phyloP scores from a whole-genome alignment of 345 rosid genomes.

The Lenwebbia sp. region DNA sequence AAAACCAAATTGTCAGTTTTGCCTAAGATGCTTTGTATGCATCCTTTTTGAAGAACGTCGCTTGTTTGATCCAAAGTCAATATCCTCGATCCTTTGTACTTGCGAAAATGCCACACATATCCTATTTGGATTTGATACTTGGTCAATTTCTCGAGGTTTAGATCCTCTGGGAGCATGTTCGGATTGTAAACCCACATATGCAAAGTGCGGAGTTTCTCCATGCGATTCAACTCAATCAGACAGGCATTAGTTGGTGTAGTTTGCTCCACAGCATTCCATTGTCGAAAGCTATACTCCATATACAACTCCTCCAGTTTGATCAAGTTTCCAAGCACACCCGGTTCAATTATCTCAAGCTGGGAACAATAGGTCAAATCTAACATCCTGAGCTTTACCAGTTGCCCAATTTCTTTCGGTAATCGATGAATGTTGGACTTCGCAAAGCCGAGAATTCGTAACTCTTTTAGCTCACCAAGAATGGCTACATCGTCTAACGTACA shows the following conservation, averaged over 20 bases:
- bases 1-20: neutral
- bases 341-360: neutral
- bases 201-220: neutral
- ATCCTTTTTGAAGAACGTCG: neutral
- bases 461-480: neutral
- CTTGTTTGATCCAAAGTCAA: neutral
- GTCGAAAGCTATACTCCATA: neutral
- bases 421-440: neutral
- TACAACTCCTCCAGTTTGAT: neutral
- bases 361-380: neutral
- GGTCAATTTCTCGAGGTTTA: neutral
- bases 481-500: neutral
- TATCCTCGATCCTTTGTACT: neutral
- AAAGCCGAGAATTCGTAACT: neutral
- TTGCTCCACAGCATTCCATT: neutral
- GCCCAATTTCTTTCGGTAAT: neutral
- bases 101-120: accelerated
- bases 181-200: neutral
- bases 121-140: neutral
- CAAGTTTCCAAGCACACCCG: neutral
- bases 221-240: neutral
- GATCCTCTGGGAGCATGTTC: neutral
- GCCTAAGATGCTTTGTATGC: neutral
- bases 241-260: neutral
- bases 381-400: neutral